These are phyloP conservation scores for Saturnispora mendoncae DNA, from an alignment of 805 yeast species.

Conservation along the genomic window DNA sequence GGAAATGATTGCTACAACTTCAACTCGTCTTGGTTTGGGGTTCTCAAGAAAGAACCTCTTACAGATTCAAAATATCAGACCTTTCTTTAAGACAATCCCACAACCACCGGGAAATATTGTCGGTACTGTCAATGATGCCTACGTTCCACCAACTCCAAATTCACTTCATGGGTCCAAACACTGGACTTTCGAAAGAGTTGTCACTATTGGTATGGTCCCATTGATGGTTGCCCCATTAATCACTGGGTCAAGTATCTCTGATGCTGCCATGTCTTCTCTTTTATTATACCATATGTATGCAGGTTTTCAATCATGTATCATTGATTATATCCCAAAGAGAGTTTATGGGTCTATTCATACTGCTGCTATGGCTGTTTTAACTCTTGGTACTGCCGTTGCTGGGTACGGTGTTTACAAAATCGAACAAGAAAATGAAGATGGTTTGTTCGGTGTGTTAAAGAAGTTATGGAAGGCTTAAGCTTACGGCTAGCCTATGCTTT, in stretches of 20 bases:
- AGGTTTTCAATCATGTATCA: slow-evolving; percentile 71
- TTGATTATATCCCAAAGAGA: slow-evolving; percentile 69
- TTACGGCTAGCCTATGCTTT: background rate
- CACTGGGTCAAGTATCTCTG: slow-evolving; percentile 48
- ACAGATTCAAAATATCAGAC: slow-evolving; percentile 13
- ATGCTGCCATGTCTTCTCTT: slow-evolving; percentile 46
- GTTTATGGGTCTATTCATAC: slow-evolving; percentile 60
- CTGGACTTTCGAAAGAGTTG: slow-evolving; percentile 62
- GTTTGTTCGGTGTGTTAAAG: slow-evolving; percentile 40
- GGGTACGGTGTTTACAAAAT: slow-evolving; percentile 64
- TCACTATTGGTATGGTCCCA: slow-evolving; percentile 56
- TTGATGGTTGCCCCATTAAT: slow-evolving; percentile 52
- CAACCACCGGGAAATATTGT: slow-evolving; percentile 70
- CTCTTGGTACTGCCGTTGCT: slow-evolving; percentile 55
- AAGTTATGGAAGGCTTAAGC: slow-evolving; percentile 26
- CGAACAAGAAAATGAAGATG: slow-evolving; percentile 59
- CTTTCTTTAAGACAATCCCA: slow-evolving; percentile 26
- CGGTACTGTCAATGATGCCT: slow-evolving; percentile 68
- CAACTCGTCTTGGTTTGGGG: slow-evolving; percentile 22
- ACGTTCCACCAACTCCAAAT: slow-evolving; percentile 48
- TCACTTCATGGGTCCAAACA: slow-evolving; percentile 60
- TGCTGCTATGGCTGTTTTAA: slow-evolving; percentile 49
- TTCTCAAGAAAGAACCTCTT: slow-evolving; percentile 12
- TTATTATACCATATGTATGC: slow-evolving; percentile 56
- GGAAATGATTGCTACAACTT: slow-evolving; percentile 14